Evolutionary conservation across 192 early-diverging fungal genomes (phyloP), one percentile per base, ranked within the genome.

Genomic region (Rhizophagus clarus): DNA sequence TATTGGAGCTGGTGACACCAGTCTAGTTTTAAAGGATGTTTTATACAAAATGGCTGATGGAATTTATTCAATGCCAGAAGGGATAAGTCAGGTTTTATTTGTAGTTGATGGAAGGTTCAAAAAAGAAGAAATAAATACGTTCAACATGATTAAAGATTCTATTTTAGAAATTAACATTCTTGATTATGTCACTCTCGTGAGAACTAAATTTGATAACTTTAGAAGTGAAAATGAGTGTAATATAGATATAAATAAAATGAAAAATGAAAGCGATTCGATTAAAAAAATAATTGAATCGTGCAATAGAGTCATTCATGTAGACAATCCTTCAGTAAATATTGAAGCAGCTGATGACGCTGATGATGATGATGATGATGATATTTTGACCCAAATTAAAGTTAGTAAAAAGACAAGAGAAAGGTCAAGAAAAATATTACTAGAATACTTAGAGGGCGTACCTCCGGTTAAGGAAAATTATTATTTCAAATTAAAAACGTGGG

Each of bases 1-100:
- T 26, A n/a, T 47, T 15, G 74, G 74, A 62, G 31, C 29, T 15
- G 49, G 56, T 37, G 61, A 76, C 26, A 76, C 74, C 9, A n/a
- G 26, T 2, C 34, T 63, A 37, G 40, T 34, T 15, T 4, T 3
- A 29, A 56, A 62, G 15, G 60, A 76, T 28, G 74, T 76, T 24
- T 17, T 76, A 15, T 37, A 62, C 15, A 76, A 26, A 32, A 61
- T 76, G 6, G 56, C 26, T 0, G 73, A 75, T 37, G 34, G 34
- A 20, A 20, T 72, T 2, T 42, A 72, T 24, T 37, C 40, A 61
- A 61, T 45, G 29, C 51, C 29, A 24, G 34, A 61, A 31, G 73
- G 73, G 8, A 32, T 75, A 75, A 61, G 22, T 10, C 73, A 34
- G 20, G 12, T 75, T 28, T n/a, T 75, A 22, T 9, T 61, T 26